phyloP scores from a whole-genome alignment of 805 yeast species.

The Kodamaea nitidulidarum region DNA sequence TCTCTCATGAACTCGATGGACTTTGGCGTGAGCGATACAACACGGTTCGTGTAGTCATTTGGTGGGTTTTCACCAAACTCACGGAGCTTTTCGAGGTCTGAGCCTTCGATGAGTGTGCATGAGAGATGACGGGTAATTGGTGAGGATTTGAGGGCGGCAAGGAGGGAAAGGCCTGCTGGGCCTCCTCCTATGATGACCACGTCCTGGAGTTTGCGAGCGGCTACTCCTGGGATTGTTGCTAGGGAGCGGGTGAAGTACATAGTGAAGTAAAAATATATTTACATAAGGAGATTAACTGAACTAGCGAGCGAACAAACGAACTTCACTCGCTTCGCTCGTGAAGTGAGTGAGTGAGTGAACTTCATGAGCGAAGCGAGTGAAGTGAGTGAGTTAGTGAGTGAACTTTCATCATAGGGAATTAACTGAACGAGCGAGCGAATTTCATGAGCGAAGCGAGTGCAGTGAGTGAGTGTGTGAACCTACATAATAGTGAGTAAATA shows the following conservation, averaged over 20 bases:
- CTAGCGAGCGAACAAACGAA: no score
- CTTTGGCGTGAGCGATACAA: conserved; percentile 81
- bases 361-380: no score
- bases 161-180: conserved; percentile 88
- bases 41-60: conserved; percentile 66
- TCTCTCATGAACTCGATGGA: conserved; percentile 58
- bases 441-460: no score
- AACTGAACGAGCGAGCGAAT: no score
- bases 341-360: no score
- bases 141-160: conserved; percentile 73
- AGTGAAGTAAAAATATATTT: background rate
- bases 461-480: no score
- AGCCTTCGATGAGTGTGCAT: conserved; percentile 72
- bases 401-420: no score
- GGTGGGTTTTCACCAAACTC: conserved; percentile 44
- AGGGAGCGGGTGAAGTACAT: background rate
- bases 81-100: conserved; percentile 50
- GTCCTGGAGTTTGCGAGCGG: conserved; percentile 39
- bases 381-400: no score
- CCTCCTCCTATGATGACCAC: conserved; percentile 94
- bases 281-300: background rate
- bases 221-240: background rate
- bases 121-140: conserved; percentile 55
- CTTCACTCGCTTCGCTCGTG: no score
- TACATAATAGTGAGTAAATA: no score